phyloP scores from a whole-genome alignment of 208 protist genomes.

The Acanthamoeba lenticulata region DNA sequence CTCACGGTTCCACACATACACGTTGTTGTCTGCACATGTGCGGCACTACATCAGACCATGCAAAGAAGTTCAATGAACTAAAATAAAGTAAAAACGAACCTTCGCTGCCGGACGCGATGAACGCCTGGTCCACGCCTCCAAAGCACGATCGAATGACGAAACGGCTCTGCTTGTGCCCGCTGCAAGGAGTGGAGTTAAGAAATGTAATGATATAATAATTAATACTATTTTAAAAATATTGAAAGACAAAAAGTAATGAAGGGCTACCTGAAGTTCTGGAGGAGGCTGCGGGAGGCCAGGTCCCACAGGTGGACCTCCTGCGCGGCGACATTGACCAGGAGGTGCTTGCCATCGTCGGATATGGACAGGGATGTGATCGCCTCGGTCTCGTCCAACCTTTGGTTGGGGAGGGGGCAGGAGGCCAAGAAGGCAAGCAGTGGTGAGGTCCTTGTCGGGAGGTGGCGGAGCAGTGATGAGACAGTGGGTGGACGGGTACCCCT shows the following conservation, averaged over 20 bases:
- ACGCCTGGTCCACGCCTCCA: constrained; percentile 81
- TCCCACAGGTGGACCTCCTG: constrained; percentile 86
- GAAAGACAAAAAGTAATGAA: no score
- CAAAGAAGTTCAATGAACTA: background rate
- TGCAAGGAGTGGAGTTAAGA: no score
- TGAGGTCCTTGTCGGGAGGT: no score
- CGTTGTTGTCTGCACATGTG: constrained; percentile 72
- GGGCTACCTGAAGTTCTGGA: constrained; percentile 78
- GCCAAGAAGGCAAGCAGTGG: background rate
- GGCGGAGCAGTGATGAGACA: background rate
- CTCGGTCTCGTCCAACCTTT: constrained; percentile 70
- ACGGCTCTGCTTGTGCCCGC: constrained; percentile 81
- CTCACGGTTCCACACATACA: constrained; percentile 86
- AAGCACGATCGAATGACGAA: constrained; percentile 86
- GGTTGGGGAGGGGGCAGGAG: background rate
- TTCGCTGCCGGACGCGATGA: constrained; percentile 83
- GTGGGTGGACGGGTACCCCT: constrained; percentile 6
- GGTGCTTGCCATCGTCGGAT: constrained; percentile 63
- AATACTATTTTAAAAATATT: no score
- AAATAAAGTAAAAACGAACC: constrained; percentile 44
- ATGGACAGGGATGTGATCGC: constrained; percentile 72
- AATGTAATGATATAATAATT: no score
- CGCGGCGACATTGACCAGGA: constrained; percentile 58
- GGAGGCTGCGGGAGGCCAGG: constrained; percentile 61
- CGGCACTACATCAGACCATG: background rate